These are phyloP conservation scores for Phytophthora tubulina DNA, from an alignment of 352 stramenopile genomes.

Conservation along the genomic window DNA sequence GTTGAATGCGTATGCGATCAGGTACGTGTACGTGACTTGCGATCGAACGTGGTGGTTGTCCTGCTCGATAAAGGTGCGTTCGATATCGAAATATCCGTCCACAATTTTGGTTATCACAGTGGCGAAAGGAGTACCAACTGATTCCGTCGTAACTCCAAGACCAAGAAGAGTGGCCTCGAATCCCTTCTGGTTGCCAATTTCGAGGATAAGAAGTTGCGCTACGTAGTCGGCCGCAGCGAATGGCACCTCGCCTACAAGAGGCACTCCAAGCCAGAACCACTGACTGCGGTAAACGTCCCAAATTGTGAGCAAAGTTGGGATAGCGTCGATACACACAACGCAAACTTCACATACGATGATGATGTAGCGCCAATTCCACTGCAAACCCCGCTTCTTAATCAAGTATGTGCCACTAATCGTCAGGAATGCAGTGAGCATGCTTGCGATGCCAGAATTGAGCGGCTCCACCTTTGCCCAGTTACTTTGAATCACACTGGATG, in stretches of 20 bases:
- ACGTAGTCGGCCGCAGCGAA: conserved; percentile 44
- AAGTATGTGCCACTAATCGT: conserved; percentile 42
- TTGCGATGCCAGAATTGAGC: conserved; percentile 60
- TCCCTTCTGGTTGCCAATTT: conserved; percentile 48
- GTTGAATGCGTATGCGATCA: conserved; percentile 62
- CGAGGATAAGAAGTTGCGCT: conserved; percentile 50
- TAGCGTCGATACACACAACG: conserved; percentile 51
- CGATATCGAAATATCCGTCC: conserved; percentile 61
- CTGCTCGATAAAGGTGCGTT: conserved; percentile 42
- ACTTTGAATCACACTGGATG: conserved; percentile 53
- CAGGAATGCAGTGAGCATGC: conserved; percentile 52
- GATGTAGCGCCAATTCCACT: conserved; percentile 61
- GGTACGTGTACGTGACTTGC: conserved; percentile 57
- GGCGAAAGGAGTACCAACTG: conserved; percentile 50
- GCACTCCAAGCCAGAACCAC: conserved; percentile 67
- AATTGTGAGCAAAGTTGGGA: conserved; percentile 59
- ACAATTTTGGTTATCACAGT: conserved; percentile 65
- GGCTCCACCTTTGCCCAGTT: conserved; percentile 64
- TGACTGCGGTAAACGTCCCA: conserved; percentile 67
- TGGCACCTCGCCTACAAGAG: conserved; percentile 52
- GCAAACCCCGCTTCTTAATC: conserved; percentile 53
- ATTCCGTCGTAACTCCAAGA: conserved; percentile 43
- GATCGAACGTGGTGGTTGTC: conserved; percentile 50
- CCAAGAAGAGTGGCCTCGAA: conserved; percentile 59
- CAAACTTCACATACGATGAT: conserved; percentile 50